Conservation (phyloP, 305 asterid species). For the Solanum chacoense region DNA sequence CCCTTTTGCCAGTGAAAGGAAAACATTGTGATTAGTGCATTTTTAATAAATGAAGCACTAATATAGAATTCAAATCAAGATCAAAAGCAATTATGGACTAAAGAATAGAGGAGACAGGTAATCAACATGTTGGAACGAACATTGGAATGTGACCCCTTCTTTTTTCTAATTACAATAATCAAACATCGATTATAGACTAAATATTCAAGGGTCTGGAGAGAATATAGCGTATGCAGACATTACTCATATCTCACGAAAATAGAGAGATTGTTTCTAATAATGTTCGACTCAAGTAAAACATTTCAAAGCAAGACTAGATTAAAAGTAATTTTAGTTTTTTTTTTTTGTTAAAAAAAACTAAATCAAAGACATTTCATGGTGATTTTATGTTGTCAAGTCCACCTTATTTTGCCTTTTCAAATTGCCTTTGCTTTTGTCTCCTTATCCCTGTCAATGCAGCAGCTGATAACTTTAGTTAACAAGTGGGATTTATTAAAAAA, state of each 20-base stretch:
- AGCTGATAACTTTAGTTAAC: not conserved
- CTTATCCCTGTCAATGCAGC: slow-evolving; percentile 1
- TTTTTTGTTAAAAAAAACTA: not conserved
- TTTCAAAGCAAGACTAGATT: not conserved
- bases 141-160: not conserved
- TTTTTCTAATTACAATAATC: not conserved
- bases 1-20: not conserved
- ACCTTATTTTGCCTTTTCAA: slow-evolving; percentile 2
- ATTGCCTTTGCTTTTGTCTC: slow-evolving; percentile 1
- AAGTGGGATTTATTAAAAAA: not conserved
- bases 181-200: not conserved
- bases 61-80: not conserved
- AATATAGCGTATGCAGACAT: not conserved
- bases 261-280: not conserved
- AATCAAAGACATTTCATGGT: not conserved
- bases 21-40: not conserved
- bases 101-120: not conserved
- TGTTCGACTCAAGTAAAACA: not conserved
- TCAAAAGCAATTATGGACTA: not conserved
- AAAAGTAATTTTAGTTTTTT: not conserved
- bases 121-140: not conserved
- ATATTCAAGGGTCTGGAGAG: accelerated
- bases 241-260: not conserved
- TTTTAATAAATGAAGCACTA: not conserved
- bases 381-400: slow-evolving; percentile 1